Percentiles rank a stretch among this genome's conserved stretches.
Evolutionary conservation across 1,139 yeast genomes (phyloP).

Genomic region (Blastobotrys persicus): DNA sequence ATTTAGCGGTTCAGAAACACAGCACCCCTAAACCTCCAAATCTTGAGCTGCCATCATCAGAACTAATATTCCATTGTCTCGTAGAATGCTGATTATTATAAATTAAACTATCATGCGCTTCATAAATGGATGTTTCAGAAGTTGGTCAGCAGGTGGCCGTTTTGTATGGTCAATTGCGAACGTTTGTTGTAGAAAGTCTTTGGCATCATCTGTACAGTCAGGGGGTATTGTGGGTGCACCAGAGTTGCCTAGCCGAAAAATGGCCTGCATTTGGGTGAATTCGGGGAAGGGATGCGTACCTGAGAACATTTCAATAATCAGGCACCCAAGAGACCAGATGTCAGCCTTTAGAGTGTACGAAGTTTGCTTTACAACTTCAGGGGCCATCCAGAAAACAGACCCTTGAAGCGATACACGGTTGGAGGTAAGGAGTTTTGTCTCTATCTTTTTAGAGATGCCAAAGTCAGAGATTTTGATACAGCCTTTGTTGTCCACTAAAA

Average conservation of each 20-base stretch:
- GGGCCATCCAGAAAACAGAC: conserved; percentile 98
- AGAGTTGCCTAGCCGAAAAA: conserved; percentile 85
- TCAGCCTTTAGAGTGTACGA: conserved; percentile 89
- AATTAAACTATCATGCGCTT: conserved; percentile 10
- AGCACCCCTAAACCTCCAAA: no score
- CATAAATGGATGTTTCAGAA: conserved; percentile 56
- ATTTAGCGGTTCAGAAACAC: no score
- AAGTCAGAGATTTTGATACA: conserved; percentile 91
- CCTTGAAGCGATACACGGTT: conserved; percentile 89
- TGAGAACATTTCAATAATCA: conserved; percentile 89
- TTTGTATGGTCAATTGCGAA: conserved; percentile 72
- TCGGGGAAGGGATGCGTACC: conserved; percentile 94
- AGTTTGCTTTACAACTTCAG: conserved; percentile 90
- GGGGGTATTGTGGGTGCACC: conserved; percentile 73
- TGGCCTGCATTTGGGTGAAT: conserved; percentile 93
- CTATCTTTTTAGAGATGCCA: conserved; percentile 84
- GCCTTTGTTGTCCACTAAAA: conserved; percentile 84
- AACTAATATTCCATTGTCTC: background rate
- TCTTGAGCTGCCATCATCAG: no score
- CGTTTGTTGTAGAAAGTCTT: conserved; percentile 60
- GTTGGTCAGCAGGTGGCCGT: conserved; percentile 70
- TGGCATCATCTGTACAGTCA: conserved; percentile 70
- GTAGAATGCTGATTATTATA: background rate
- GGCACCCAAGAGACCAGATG: conserved; percentile 93
- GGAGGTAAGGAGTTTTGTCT: conserved; percentile 38